phyloP scores from a whole-genome alignment of 2,329 filamentous ascomycete species.

The Cladosporium sp. region DNA sequence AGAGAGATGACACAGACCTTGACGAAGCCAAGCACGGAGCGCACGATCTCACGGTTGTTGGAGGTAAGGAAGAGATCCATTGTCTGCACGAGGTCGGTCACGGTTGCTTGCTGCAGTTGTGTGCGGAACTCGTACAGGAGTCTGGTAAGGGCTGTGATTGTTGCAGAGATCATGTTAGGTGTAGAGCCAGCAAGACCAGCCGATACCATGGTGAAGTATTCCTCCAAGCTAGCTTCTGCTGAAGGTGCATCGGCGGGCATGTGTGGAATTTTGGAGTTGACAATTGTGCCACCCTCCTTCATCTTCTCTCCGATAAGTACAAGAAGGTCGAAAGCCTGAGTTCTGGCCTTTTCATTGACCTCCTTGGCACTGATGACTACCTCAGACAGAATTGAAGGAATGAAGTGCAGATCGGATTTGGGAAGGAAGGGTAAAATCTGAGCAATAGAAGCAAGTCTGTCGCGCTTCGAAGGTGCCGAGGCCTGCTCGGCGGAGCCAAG shows the following conservation, averaged over 20 bases:
- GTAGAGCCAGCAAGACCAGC: conserved; percentile 89
- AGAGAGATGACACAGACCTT: conserved; percentile 91
- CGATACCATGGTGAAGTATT: conserved; percentile 97
- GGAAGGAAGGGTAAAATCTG: conserved; percentile 78
- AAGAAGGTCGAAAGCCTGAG: conserved; percentile 82
- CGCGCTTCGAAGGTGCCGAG: conserved; percentile 77
- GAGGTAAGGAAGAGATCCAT: conserved; percentile 95
- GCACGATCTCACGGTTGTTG: conserved; percentile 94
- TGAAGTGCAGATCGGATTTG: conserved; percentile 78
- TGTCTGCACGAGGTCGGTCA: conserved; percentile 83
- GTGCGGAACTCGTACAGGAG: conserved; percentile 87
- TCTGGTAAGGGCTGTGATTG: conserved; percentile 91
- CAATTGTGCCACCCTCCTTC: conserved; percentile 67
- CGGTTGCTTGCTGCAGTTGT: conserved; percentile 62
- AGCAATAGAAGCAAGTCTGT: conserved; percentile 77
- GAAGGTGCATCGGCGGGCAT: conserved; percentile 75
- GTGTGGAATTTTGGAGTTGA: conserved; percentile 80
- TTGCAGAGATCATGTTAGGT: conserved; percentile 95
- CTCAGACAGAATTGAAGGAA: conserved; percentile 85
- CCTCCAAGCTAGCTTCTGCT: conserved; percentile 78
- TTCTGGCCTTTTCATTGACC: conserved; percentile 90
- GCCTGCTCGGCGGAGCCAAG: conserved; percentile 77
- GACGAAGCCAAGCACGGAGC: conserved; percentile 89
- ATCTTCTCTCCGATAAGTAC: conserved; percentile 85
- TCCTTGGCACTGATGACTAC: conserved; percentile 97